Conservation (phyloP, 208 protist species). For the Phytomonas serpens region DNA sequence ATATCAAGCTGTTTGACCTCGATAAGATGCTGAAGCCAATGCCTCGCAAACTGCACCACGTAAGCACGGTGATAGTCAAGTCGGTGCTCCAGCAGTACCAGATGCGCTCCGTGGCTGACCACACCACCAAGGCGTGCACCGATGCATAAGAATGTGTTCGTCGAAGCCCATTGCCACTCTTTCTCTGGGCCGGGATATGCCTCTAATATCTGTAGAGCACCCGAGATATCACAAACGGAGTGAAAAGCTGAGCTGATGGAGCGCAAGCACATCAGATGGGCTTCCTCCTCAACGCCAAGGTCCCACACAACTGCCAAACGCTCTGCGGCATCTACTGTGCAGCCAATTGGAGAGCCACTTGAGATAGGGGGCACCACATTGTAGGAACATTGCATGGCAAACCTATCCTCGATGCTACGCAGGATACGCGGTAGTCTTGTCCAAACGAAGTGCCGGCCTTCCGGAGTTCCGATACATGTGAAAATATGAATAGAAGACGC, state of each 20-base stretch:
- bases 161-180: background rate
- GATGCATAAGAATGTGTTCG: constrained; percentile 18
- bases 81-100: constrained; percentile 20
- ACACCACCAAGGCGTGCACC: constrained; percentile 21
- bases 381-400: constrained; percentile 39
- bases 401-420: constrained; percentile 15
- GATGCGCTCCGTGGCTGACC: constrained; percentile 13
- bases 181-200: constrained; percentile 7
- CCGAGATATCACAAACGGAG: constrained; percentile 2
- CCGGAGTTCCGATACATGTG: constrained; percentile 33
- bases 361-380: constrained; percentile 33
- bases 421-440: constrained; percentile 32
- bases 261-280: constrained; percentile 33
- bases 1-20: constrained; percentile 7
- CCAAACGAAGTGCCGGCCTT: constrained; percentile 37
- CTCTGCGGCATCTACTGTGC: constrained; percentile 25
- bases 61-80: constrained; percentile 23
- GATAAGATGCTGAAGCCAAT: constrained; percentile 15
- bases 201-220: constrained; percentile 39
- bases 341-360: constrained; percentile 42
- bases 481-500: constrained; percentile 47
- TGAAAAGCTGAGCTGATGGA: constrained; percentile 17
- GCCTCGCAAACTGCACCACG: constrained; percentile 14
- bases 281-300: constrained; percentile 49
- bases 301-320: constrained; percentile 45